Conservation (phyloP, 176 grass and related monocot species). For the Musa itinerans region DNA sequence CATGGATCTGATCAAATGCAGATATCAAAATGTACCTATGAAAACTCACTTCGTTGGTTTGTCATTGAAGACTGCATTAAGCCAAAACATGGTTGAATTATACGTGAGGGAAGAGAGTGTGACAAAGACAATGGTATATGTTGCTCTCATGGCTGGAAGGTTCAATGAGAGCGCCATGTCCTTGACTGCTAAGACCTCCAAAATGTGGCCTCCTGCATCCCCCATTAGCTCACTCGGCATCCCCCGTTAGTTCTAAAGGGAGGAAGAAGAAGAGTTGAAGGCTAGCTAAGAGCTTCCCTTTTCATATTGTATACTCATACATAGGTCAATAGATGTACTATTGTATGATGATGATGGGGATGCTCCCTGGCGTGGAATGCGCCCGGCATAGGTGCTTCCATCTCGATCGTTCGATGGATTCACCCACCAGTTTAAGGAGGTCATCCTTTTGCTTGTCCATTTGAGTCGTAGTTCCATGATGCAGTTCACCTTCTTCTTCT, state of each 20-base stretch:
- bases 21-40: too few species aligned
- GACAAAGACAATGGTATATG: background rate
- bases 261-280: too few species aligned
- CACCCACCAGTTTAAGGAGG: slow-evolving; percentile 5
- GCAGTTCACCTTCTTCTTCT: background rate
- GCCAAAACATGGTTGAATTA: too few species aligned
- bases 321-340: slow-evolving; percentile 3
- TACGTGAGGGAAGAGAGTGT: background rate
- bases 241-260: too few species aligned
- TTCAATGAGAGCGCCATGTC: slow-evolving; percentile 15
- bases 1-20: too few species aligned
- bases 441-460: slow-evolving; percentile 47
- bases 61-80: too few species aligned
- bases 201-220: background rate
- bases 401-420: background rate
- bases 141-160: background rate
- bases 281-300: too few species aligned
- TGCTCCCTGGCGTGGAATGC: slow-evolving; percentile 68
- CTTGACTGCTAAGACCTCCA: slow-evolving; percentile 10
- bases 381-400: slow-evolving; percentile 42
- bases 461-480: background rate
- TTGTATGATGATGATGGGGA: slow-evolving; percentile 48
- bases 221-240: background rate
- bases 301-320: background rate
- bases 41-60: too few species aligned